A percentile compares a stretch with the other conserved stretches of the same genome.
Conservation (phyloP, 2,329 filamentous ascomycete genomes). For the Phyllosticta citrichinensis region DNA sequence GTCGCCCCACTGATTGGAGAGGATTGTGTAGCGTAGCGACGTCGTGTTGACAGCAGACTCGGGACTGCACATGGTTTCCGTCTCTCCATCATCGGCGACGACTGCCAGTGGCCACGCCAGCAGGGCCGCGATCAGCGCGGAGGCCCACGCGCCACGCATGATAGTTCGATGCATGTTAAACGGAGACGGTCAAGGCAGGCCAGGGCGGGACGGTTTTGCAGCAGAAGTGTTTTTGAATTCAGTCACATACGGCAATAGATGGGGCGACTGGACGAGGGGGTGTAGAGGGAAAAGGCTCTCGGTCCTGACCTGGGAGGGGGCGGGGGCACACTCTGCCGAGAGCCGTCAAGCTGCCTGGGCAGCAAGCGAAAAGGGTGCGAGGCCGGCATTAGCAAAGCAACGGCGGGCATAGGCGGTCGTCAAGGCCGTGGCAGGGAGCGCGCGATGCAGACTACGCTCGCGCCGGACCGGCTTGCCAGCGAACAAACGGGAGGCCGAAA, state of each 20-base stretch:
- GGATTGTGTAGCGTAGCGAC: background rate
- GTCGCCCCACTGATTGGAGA: conserved; percentile 8
- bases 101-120: background rate
- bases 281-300: background rate
- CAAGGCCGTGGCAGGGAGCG: background rate
- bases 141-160: background rate
- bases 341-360: background rate
- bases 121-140: background rate
- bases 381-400: background rate
- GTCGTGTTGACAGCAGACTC: background rate
- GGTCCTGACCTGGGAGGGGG: background rate
- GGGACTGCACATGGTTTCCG: background rate
- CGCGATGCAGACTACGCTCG: background rate
- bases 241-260: background rate
- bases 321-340: background rate
- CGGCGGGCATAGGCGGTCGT: background rate
- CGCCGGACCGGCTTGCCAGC: background rate
- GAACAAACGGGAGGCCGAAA: background rate
- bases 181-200: background rate
- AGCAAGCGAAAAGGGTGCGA: background rate
- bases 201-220: background rate
- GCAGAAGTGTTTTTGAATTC: too few relatives aligned
- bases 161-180: background rate
- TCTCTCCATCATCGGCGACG: background rate
- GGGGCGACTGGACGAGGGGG: background rate